These are phyloP conservation scores for Globisporangium acanthophoron DNA, from an alignment of 352 stramenopile species.

Conservation along the genomic window DNA sequence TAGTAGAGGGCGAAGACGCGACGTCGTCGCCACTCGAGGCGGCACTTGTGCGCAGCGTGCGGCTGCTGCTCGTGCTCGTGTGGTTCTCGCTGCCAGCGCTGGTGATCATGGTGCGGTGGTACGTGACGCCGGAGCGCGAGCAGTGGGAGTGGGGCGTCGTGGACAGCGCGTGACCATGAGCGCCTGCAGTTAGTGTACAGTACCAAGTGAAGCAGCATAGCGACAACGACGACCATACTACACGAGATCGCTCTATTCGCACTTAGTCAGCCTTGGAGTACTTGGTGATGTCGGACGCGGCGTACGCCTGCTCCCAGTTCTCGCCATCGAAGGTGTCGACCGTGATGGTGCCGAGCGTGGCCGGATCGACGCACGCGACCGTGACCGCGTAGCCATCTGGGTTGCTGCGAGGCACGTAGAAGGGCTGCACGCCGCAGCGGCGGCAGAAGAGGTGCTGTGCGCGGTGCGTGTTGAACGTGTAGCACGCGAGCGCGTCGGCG, in stretches of 20 bases:
- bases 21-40: background rate
- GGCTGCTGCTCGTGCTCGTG: conserved; percentile 21
- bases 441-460: conserved; percentile 83
- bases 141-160: background rate
- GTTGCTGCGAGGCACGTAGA: conserved; percentile 82
- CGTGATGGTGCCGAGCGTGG: conserved; percentile 47
- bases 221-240: too few species aligned
- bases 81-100: conserved; percentile 18
- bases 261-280: conserved; percentile 22
- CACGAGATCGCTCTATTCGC: background rate
- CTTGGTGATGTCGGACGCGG: conserved; percentile 30
- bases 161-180: background rate
- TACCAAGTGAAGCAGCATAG: too few species aligned
- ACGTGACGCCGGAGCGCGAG: conserved; percentile 8
- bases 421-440: conserved; percentile 66
- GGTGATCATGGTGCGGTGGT: conserved; percentile 7
- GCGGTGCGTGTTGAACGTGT: conserved; percentile 79
- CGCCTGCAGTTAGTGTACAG: too few species aligned
- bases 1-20: background rate
- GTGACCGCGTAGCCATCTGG: conserved; percentile 75
- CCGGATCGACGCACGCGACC: conserved; percentile 52
- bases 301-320: conserved; percentile 58
- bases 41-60: conserved; percentile 6
- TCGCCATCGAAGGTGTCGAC: conserved; percentile 64
- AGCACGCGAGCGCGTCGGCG: conserved; percentile 48